Conservation (phyloP, 1,139 yeast species). For the Hansenula sp. region DNA sequence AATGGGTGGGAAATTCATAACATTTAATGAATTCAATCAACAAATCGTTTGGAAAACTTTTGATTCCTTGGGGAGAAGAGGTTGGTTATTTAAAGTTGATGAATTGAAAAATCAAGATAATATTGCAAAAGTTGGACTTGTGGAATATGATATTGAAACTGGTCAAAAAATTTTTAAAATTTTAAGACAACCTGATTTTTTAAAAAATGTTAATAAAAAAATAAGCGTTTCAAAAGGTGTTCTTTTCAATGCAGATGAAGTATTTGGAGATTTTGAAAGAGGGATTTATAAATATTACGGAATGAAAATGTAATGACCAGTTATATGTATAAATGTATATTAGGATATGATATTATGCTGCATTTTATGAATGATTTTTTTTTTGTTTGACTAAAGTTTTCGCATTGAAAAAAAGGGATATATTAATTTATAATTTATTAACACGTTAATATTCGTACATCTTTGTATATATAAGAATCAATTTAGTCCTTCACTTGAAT, state of each 20-base stretch:
- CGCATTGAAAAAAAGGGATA: too few relatives aligned
- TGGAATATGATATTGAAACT: conserved; percentile 58
- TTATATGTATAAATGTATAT: neutral
- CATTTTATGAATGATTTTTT: neutral
- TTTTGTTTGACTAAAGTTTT: too few relatives aligned
- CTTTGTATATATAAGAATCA: too few relatives aligned
- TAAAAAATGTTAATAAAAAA: conserved; percentile 62
- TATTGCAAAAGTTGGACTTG: conserved; percentile 26
- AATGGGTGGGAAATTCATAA: conserved; percentile 45
- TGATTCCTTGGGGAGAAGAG: conserved; percentile 60
- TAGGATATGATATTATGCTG: neutral
- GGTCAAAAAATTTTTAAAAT: conserved; percentile 62
- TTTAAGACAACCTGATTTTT: conserved; percentile 52
- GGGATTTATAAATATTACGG: conserved; percentile 70
- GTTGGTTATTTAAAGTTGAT: conserved; percentile 70
- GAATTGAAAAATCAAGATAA: conserved; percentile 30
- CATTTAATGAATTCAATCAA: conserved; percentile 41
- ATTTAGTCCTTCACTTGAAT: too few relatives aligned
- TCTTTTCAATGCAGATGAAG: conserved; percentile 38
- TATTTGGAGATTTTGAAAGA: conserved; percentile 68
- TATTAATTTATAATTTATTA: too few relatives aligned
- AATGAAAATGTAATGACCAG: conserved; percentile 28
- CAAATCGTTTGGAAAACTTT: conserved; percentile 46
- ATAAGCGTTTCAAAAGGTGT: conserved; percentile 56
- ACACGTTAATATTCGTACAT: too few relatives aligned